phyloP scores from a whole-genome alignment of 169 alveolate genomes.

The Plasmodium relictum region DNA sequence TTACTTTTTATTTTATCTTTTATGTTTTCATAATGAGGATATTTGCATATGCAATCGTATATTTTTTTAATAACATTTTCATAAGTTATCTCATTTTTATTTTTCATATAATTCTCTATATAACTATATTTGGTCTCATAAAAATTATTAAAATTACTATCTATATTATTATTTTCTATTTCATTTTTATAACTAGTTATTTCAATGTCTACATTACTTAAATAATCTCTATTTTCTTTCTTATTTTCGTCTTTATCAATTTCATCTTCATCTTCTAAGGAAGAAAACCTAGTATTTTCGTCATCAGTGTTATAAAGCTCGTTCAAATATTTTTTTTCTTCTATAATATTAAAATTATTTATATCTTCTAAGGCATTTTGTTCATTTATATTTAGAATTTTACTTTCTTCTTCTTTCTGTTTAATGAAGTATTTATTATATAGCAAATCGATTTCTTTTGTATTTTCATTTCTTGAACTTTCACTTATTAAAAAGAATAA shows the following conservation, averaged over 20 bases:
- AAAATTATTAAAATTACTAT: constrained; percentile 10
- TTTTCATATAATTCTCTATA: constrained; percentile 65
- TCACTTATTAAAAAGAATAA: constrained; percentile 74
- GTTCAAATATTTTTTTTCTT: constrained; percentile 48
- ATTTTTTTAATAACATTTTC: constrained; percentile 75
- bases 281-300: constrained; percentile 8
- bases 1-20: background rate
- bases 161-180: background rate
- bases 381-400: constrained; percentile 42
- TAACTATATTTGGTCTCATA: constrained; percentile 31
- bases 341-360: constrained; percentile 52
- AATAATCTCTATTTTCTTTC: background rate
- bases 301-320: constrained; percentile 24
- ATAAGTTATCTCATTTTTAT: constrained; percentile 50
- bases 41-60: constrained; percentile 46
- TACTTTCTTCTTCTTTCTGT: background rate
- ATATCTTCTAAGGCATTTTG: constrained; percentile 61
- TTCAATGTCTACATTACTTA: constrained; percentile 12
- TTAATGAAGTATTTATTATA: constrained; percentile 50
- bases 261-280: constrained; percentile 32
- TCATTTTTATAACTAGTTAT: background rate
- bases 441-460: constrained; percentile 39
- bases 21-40: constrained; percentile 70
- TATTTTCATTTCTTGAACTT: constrained; percentile 28
- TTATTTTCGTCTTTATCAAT: constrained; percentile 3